These are phyloP conservation scores for Rhizopus stolonifer DNA, from an alignment of 371 early-diverging fungal species.

Conservation along the genomic window DNA sequence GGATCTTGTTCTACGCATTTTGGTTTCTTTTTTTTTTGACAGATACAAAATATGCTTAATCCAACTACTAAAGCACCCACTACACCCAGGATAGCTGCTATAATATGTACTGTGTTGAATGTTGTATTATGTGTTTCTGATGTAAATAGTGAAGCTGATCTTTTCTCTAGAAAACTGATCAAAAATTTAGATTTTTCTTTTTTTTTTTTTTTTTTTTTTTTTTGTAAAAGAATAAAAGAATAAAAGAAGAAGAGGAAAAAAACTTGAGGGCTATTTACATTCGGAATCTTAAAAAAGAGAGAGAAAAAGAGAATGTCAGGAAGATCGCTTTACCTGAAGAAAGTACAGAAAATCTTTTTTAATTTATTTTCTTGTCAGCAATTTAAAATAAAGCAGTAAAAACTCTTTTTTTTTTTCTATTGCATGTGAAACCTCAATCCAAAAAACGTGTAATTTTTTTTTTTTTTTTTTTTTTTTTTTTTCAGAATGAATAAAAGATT, in stretches of 20 bases:
- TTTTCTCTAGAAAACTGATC: not conserved
- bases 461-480: not conserved
- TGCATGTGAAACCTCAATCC: no score
- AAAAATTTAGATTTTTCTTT: not conserved
- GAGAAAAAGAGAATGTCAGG: not conserved
- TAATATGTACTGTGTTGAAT: slow-evolving; percentile 41
- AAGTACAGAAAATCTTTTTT: slow-evolving; percentile 3
- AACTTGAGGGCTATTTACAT: not conserved
- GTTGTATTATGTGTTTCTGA: slow-evolving; percentile 22
- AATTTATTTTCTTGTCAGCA: slow-evolving; percentile 1
- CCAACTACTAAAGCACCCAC: slow-evolving; percentile 28
- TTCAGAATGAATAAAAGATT: no score
- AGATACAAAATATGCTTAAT: slow-evolving; percentile 27
- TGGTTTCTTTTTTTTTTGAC: slow-evolving; percentile 15
- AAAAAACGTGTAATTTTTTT: not conserved
- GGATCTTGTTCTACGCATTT: not conserved
- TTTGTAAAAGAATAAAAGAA: not conserved
- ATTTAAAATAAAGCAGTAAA: not conserved
- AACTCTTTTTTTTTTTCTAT: no score
- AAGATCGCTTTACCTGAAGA: not conserved
- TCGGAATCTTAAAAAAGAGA: slow-evolving; percentile 1
- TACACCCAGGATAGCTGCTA: slow-evolving; percentile 36
- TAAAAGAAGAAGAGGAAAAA: not conserved
- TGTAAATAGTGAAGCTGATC: not conserved
- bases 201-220: not conserved